phyloP scores from a whole-genome alignment of 2,329 filamentous ascomycete genomes.

The Chaetothyriales sp. region DNA sequence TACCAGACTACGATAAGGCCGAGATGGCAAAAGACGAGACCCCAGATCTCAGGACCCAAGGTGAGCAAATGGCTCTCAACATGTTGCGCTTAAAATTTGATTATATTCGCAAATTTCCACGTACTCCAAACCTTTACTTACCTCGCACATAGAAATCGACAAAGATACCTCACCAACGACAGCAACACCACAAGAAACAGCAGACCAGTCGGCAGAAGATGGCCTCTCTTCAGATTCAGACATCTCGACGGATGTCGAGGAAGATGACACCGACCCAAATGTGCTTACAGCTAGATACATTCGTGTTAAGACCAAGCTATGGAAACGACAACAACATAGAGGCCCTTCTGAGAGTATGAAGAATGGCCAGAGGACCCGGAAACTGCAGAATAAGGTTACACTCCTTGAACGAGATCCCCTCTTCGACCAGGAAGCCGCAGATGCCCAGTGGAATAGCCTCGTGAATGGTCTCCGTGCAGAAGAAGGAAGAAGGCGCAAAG shows the following conservation, averaged over 20 bases:
- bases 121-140: background rate
- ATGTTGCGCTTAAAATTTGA: background rate
- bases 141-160: background rate
- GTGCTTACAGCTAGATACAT: conserved; percentile 63
- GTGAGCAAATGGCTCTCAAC: background rate
- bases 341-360: conserved; percentile 16
- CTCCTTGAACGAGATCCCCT: conserved; percentile 64
- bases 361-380: conserved; percentile 19
- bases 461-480: conserved; percentile 43
- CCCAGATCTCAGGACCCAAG: background rate
- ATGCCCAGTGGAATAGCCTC: conserved; percentile 48
- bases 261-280: conserved; percentile 37
- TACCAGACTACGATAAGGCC: conserved; percentile 50
- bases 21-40: background rate
- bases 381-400: conserved; percentile 55
- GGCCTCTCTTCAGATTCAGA: conserved; percentile 2
- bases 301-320: conserved; percentile 54
- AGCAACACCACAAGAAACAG: conserved; percentile 4
- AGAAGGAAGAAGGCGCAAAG: conserved; percentile 26
- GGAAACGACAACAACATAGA: conserved; percentile 38
- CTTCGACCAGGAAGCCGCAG: conserved; percentile 53
- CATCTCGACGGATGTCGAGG: conserved; percentile 5
- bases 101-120: background rate
- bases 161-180: conserved; percentile 1
- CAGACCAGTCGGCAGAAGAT: conserved; percentile 4